These are phyloP conservation scores for Odontarrhena argentea DNA, from an alignment of 345 rosid genomes.

Conservation along the genomic window DNA sequence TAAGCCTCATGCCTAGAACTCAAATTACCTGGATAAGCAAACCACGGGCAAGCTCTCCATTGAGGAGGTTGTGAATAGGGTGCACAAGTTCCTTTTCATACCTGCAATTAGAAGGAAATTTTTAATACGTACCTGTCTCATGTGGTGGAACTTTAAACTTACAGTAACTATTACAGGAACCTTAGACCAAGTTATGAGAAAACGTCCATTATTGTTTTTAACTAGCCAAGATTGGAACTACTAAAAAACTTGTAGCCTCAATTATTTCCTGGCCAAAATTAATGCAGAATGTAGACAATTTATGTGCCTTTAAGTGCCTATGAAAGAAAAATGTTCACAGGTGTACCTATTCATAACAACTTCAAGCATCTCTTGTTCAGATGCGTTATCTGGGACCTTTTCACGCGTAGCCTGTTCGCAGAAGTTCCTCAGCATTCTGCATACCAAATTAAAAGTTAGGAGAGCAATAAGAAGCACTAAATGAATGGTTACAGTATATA, in stretches of 20 bases:
- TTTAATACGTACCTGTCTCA: constrained; percentile 6
- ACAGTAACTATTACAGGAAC: constrained; percentile 20
- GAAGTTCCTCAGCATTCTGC: constrained; percentile 89
- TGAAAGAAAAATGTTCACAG: constrained; percentile 26
- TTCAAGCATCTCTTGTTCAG: constrained; percentile 92
- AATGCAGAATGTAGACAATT: constrained; percentile 2
- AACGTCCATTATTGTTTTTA: constrained; percentile 4
- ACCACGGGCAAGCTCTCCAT: constrained; percentile 96
- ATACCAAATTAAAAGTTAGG: constrained; percentile 26
- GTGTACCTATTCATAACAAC: constrained; percentile 81
- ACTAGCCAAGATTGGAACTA: constrained; percentile 18
- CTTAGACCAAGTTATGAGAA: constrained; percentile 1
- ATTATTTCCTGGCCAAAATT: background rate
- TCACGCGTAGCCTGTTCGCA: constrained; percentile 79
- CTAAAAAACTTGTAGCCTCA: background rate
- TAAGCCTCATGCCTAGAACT: constrained; percentile 20
- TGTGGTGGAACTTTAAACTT: constrained; percentile 1
- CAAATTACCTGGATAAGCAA: constrained; percentile 85
- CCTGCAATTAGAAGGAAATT: constrained; percentile 47
- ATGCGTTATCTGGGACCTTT: constrained; percentile 69
- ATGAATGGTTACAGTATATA: background rate
- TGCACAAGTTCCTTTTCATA: constrained; percentile 83
- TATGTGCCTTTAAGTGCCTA: constrained; percentile 23
- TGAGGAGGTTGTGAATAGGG: constrained; percentile 86
- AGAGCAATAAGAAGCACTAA: constrained; percentile 2